phyloP scores from a whole-genome alignment of 345 rosid species.

The Linum tenue region DNA sequence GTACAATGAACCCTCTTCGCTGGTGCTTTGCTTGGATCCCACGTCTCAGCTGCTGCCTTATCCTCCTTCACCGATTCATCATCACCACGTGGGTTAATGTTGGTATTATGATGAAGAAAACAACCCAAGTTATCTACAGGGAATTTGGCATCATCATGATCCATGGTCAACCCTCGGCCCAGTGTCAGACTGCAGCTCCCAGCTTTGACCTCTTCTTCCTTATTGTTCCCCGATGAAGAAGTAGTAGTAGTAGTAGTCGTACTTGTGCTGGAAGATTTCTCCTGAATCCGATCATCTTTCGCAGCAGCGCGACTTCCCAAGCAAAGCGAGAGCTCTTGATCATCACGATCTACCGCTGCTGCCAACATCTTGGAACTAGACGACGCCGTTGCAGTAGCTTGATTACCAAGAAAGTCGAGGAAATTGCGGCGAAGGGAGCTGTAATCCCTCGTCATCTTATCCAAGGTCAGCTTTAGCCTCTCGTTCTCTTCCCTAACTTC shows the following conservation, averaged over 20 bases:
- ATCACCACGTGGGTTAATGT: too few relatives aligned
- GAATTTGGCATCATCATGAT: constrained; percentile 13
- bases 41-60: constrained; percentile 30
- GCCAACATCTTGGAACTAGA: constrained; percentile 13
- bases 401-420: constrained; percentile 39
- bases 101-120: too few relatives aligned
- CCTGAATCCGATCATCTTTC: constrained; percentile 25
- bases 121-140: constrained; percentile 17
- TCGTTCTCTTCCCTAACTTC: constrained; percentile 64
- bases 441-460: constrained; percentile 53
- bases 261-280: constrained; percentile 15
- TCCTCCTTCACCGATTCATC: constrained; percentile 35
- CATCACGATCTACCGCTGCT: constrained; percentile 24
- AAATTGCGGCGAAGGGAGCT: constrained; percentile 50
- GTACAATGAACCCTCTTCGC: constrained; percentile 34
- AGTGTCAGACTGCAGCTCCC: constrained; percentile 27
- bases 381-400: constrained; percentile 24
- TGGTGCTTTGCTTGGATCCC: constrained; percentile 43
- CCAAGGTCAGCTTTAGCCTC: constrained; percentile 48
- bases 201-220: constrained; percentile 39
- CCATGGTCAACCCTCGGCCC: constrained; percentile 27
- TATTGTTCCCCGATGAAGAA: neutral
- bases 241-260: constrained; percentile 4
- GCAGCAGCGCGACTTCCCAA: constrained; percentile 50
- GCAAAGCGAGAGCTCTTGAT: constrained; percentile 58